Evolutionary conservation across 371 early-diverging fungal genomes (phyloP).

Genomic region (Mucor plumbeus): DNA sequence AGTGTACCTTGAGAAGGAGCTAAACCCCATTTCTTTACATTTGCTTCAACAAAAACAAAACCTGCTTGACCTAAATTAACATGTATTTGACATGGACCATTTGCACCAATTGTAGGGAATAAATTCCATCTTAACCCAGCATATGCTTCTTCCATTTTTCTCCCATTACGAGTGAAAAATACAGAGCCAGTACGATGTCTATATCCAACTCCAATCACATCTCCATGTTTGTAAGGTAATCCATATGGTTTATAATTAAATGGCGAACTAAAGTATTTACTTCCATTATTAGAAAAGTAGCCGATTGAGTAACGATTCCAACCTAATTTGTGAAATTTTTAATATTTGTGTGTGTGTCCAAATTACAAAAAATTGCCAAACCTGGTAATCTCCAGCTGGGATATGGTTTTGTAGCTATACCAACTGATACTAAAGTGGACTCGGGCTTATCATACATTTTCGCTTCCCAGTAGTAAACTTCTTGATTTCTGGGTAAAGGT

Average conservation of each 20-base stretch:
- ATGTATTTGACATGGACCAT: constrained; percentile 67
- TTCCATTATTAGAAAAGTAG: constrained; percentile 71
- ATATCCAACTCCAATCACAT: constrained; percentile 83
- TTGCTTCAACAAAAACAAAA: constrained; percentile 79
- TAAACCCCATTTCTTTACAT: constrained; percentile 83
- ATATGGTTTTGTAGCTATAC: constrained; percentile 74
- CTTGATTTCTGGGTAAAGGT: constrained; percentile 78
- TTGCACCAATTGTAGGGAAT: constrained; percentile 70
- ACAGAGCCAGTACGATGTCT: constrained; percentile 75
- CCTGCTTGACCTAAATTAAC: constrained; percentile 67
- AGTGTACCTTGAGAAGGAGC: constrained; percentile 73
- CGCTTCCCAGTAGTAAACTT: constrained; percentile 77
- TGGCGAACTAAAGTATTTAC: constrained; percentile 67
- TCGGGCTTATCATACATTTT: constrained; percentile 76
- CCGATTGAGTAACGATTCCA: constrained; percentile 79
- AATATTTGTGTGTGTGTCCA: neutral
- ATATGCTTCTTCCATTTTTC: constrained; percentile 62
- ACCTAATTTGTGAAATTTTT: constrained; percentile 34
- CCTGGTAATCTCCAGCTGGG: constrained; percentile 73
- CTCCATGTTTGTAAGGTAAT: constrained; percentile 68
- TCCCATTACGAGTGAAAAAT: constrained; percentile 82
- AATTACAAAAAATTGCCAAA: constrained; percentile 27
- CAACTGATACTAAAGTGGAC: constrained; percentile 64
- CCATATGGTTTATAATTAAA: constrained; percentile 68
- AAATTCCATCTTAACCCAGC: constrained; percentile 59